These are phyloP conservation scores for Hebeloma cylindrosporum DNA, from an alignment of 768 basidiomycete species.

Conservation along the genomic window DNA sequence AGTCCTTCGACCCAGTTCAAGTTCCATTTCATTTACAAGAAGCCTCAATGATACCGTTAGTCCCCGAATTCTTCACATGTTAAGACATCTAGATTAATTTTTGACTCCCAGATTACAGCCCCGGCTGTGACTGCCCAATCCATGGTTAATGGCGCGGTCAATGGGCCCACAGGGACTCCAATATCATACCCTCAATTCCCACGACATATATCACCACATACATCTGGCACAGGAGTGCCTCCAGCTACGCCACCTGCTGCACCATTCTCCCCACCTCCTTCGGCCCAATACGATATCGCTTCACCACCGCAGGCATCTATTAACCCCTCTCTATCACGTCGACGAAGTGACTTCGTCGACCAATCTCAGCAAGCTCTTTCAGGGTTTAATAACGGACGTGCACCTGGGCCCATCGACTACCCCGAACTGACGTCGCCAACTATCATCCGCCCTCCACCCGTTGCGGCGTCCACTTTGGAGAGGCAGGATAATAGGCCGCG, in stretches of 20 bases:
- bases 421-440: constrained; percentile 66
- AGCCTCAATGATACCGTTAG: constrained; percentile 53
- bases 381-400: constrained; percentile 38
- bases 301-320: constrained; percentile 86
- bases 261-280: constrained; percentile 42
- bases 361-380: constrained; percentile 67
- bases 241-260: too few species aligned
- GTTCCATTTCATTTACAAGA: constrained; percentile 45
- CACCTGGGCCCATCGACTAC: constrained; percentile 63
- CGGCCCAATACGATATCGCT: constrained; percentile 47
- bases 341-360: constrained; percentile 80
- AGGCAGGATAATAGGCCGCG: constrained; percentile 73
- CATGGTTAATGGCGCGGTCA: constrained; percentile 34
- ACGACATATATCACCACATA: constrained; percentile 28
- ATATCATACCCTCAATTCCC: constrained; percentile 44
- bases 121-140: constrained; percentile 36
- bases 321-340: constrained; percentile 70
- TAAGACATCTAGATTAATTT: not conserved
- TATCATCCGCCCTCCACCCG: constrained; percentile 76
- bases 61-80: constrained; percentile 4
- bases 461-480: constrained; percentile 71
- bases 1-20: constrained; percentile 40
- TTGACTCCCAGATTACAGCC: constrained; percentile 32
- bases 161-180: constrained; percentile 42
- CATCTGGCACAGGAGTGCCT: constrained; percentile 27